phyloP scores from a whole-genome alignment of 176 grass and related monocot genomes.

The Oryza meridionalis region DNA sequence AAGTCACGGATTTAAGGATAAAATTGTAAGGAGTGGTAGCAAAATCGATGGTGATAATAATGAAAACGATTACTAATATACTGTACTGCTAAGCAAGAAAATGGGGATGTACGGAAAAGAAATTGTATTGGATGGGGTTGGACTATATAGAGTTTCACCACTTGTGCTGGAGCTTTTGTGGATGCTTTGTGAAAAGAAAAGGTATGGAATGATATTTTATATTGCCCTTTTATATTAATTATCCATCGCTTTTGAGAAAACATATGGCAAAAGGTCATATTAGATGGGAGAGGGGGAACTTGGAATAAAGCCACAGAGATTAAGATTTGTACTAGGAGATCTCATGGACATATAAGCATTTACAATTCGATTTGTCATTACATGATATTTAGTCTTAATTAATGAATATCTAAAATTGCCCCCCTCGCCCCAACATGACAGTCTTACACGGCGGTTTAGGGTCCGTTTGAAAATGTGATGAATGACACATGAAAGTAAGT shows the following conservation, averaged over 20 bases:
- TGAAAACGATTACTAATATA: too few species aligned
- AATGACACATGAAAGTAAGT: too few species aligned
- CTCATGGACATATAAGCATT: neutral
- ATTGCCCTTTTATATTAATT: neutral
- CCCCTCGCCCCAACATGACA: too few species aligned
- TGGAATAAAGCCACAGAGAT: neutral
- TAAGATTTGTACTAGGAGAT: neutral
- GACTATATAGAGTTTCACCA: neutral
- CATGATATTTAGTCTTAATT: neutral
- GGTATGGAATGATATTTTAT: neutral
- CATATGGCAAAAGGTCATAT: neutral
- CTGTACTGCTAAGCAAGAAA: too few species aligned
- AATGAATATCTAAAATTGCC: neutral
- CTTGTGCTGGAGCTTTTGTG: neutral
- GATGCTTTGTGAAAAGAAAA: neutral
- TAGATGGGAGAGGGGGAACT: neutral
- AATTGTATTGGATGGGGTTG: too few species aligned
- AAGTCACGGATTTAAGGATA: too few species aligned
- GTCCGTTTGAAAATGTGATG: too few species aligned
- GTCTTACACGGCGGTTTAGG: too few species aligned
- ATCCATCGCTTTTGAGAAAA: neutral
- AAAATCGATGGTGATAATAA: too few species aligned
- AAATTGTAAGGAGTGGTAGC: too few species aligned
- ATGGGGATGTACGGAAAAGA: too few species aligned
- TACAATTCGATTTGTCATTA: neutral